Evolutionary conservation across 768 basidiomycete species (phyloP).

Genomic region (Tricholoma saponaceum): DNA sequence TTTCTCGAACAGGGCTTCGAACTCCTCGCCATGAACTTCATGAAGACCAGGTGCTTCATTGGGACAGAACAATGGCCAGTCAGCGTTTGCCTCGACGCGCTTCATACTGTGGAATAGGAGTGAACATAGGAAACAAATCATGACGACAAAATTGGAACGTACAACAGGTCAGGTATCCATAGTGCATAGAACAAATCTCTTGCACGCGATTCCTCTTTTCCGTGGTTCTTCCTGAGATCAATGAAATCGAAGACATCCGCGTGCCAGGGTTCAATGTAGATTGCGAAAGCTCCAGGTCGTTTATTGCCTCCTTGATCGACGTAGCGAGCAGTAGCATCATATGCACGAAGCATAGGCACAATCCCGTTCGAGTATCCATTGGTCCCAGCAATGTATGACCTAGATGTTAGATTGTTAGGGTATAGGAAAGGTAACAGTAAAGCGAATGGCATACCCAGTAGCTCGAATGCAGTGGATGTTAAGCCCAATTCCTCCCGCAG

Average conservation of each 20-base stretch:
- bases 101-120: constrained; percentile 67
- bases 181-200: constrained; percentile 97
- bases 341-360: constrained; percentile 98
- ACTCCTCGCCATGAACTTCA: constrained; percentile 88
- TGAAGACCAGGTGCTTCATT: constrained; percentile 89
- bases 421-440: not conserved
- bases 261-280: constrained; percentile 99
- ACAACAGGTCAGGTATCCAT: constrained; percentile 98
- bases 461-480: constrained; percentile 96
- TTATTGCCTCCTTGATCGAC: constrained; percentile 99
- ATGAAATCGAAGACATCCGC: constrained; percentile 96
- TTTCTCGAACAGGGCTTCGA: constrained; percentile 77
- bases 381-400: constrained; percentile 98
- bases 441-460: constrained; percentile 62
- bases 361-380: constrained; percentile 99
- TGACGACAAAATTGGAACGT: constrained; percentile 19
- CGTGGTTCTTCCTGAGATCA: constrained; percentile 97
- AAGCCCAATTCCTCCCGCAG: constrained; percentile 95
- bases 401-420: constrained; percentile 23
- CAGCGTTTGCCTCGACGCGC: constrained; percentile 81
- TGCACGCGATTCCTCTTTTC: constrained; percentile 95
- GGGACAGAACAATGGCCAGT: constrained; percentile 98
- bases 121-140: not conserved
- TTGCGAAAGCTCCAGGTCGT: constrained; percentile 96
- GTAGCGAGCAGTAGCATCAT: constrained; percentile 96